Base-by-base conservation (phyloP, 495 filamentous ascomycete species). In the Penicillium paradoxum region DNA sequence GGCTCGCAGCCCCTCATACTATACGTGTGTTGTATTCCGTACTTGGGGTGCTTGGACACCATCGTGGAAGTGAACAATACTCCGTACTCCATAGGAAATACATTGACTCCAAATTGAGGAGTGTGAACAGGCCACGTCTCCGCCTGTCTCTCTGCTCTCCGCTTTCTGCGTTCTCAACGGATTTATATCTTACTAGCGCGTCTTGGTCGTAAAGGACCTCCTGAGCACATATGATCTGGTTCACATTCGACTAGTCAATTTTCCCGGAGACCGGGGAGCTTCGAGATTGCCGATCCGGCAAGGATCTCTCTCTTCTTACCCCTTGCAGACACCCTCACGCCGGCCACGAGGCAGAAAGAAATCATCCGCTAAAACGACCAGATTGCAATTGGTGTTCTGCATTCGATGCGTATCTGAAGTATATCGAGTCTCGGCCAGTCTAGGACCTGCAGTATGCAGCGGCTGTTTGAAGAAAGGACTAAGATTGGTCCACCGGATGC, bases 271-370 rank as follows among this genome's bases (percentile, higher is more conserved):
- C 7, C 24, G 19, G 41, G 41, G n/a, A 27, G 21, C 15, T 25
- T 15, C 15, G 40, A 51, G 36, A 50, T 54, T 52, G 41, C 36
- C 49, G 60, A 52, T 58, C 60, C 59, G 55, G 53, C 55, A 60
- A 54, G 56, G 50, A 54, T 58, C 39, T 43, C 29, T 34, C 17
- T 3, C 3, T 7, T 27, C 24, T 21, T 34, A 51, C 50, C 55
- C 60, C 57, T 59, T 63, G 40, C 52, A 58, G 59, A 10, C 39
- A 46, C 49, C 55, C 27, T 54, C 24, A 33, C 51, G 36, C 50
- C 33, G 36, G 54, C 63, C 63, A 66, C 57, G 63, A 66, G 57
- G 49, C 36, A 45, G 53, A 56, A 45, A 45, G n/a, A 30, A 33
- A 34, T 43, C 18, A 13, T 11, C 43, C 18, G 18, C 6, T 24